A percentile compares a stretch with the other conserved stretches of the same genome.
These are phyloP conservation scores for Cymbopogon citratus DNA, from an alignment of 176 grass and related monocot species.

Conservation along the genomic window DNA sequence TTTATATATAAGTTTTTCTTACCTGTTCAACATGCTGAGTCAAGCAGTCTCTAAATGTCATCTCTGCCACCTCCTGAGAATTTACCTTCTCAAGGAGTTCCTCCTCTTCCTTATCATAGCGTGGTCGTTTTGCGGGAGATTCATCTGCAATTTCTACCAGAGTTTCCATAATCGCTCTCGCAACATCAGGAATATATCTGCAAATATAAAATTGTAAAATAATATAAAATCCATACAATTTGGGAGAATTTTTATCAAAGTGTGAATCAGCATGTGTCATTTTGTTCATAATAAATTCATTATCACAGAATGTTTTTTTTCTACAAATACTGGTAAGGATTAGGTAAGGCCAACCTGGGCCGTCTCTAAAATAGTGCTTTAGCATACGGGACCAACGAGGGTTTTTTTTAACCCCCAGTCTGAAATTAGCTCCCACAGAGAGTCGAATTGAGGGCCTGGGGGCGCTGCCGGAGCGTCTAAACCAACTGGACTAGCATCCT, in stretches of 20 bases:
- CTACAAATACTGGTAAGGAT: background rate
- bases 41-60: slow-evolving; percentile 74
- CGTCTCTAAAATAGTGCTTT: too few species aligned
- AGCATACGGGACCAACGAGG: too few species aligned
- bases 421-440: too few species aligned
- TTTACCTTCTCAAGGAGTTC: slow-evolving; percentile 74
- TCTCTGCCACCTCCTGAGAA: slow-evolving; percentile 75
- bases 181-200: slow-evolving; percentile 97
- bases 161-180: slow-evolving; percentile 86
- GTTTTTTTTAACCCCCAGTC: too few species aligned
- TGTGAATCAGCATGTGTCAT: background rate
- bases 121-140: slow-evolving; percentile 44
- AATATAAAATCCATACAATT: background rate
- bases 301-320: background rate
- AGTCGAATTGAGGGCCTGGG: too few species aligned
- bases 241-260: background rate
- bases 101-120: slow-evolving; percentile 71
- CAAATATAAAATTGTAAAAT: slow-evolving; percentile 10
- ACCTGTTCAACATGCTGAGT: slow-evolving; percentile 91
- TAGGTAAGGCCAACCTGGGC: background rate
- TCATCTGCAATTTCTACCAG: slow-evolving; percentile 72
- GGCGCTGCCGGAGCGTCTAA: too few species aligned
- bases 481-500: too few species aligned
- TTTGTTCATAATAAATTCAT: background rate
- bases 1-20: slow-evolving; percentile 18